A percentile compares a stretch with the other conserved stretches of the same genome.
Evolutionary conservation across 176 grass and related monocot genomes (phyloP).

Genomic region (Aegilops sharonensis): DNA sequence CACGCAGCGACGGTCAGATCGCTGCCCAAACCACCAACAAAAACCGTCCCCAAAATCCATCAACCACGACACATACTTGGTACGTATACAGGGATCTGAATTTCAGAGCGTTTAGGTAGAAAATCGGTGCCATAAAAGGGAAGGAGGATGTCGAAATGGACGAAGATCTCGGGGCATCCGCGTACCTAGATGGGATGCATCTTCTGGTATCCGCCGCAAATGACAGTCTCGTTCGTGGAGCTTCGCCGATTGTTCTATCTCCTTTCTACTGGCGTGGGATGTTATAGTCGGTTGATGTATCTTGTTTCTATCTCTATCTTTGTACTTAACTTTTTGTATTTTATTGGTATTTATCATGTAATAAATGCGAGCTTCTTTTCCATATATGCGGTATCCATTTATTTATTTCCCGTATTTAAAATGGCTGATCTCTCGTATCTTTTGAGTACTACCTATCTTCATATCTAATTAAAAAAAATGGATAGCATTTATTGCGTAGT

Average conservation of each 20-base stretch:
- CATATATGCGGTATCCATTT: neutral
- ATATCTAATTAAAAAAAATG: neutral
- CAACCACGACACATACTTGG: neutral
- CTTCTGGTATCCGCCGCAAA: neutral
- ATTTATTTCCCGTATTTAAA: neutral
- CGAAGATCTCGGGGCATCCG: neutral
- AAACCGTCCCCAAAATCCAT: neutral
- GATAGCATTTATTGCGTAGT: neutral
- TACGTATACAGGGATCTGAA: neutral
- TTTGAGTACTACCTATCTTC: neutral
- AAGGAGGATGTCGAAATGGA: neutral
- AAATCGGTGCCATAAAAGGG: neutral
- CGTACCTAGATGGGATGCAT: neutral
- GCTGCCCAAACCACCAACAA: neutral
- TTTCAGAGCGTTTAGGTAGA: neutral
- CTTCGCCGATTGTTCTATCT: neutral
- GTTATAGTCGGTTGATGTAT: neutral
- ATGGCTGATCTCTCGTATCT: neutral
- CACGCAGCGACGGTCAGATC: neutral
- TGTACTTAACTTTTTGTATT: neutral
- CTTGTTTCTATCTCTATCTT: neutral
- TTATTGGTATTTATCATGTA: neutral
- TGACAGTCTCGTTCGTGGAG: neutral
- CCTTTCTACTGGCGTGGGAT: neutral
- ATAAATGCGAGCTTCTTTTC: neutral